Evolutionary conservation across 257 asterid species (phyloP).

Genomic region (Cruciata laevipes): DNA sequence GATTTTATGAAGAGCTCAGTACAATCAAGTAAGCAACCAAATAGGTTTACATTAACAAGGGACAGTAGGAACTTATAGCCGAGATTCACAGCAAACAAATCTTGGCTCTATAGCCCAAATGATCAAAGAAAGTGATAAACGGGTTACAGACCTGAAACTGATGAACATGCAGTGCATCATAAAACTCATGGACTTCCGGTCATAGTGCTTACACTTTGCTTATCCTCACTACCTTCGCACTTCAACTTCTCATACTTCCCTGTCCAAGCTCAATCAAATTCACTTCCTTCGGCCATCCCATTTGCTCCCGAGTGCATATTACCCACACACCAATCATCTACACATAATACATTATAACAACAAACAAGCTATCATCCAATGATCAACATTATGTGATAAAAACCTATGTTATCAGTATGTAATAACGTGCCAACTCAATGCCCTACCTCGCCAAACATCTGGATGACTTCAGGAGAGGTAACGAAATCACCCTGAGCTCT

Average conservation of each 20-base stretch:
- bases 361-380: neutral
- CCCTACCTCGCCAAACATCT: conserved; percentile 96
- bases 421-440: neutral
- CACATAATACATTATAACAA: conserved; percentile 7
- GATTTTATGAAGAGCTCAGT: too few species aligned
- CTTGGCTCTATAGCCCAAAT: too few species aligned
- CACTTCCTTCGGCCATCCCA: conserved; percentile 75
- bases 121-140: conserved; percentile 3
- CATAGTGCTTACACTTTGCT: conserved; percentile 42
- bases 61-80: too few species aligned
- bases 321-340: conserved; percentile 97
- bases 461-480: conserved; percentile 99
- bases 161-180: conserved; percentile 95
- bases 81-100: too few species aligned
- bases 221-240: conserved; percentile 37
- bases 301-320: conserved; percentile 98
- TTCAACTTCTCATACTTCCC: conserved; percentile 69
- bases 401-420: neutral
- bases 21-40: too few species aligned
- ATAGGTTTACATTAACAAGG: too few species aligned
- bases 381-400: too few species aligned
- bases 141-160: conserved; percentile 72
- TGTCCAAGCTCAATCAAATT: conserved; percentile 96
- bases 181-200: conserved; percentile 90
- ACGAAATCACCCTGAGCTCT: conserved; percentile 90